Conservation (phyloP, 2,329 filamentous ascomycete genomes). For the Fusarium begoniae region DNA sequence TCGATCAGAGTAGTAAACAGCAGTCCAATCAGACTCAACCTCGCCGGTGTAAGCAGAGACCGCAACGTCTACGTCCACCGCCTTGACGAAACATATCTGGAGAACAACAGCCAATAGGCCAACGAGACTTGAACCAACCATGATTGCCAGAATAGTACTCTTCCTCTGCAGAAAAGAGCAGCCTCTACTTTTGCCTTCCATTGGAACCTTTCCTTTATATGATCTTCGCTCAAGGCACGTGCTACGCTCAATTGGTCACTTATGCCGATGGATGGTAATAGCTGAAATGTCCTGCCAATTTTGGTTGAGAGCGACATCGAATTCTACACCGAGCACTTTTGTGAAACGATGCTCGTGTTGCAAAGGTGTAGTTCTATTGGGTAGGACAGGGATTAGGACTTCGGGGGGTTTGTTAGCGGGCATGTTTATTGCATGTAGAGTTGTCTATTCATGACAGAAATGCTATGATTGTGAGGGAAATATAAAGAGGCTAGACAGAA, state of each 20-base stretch:
- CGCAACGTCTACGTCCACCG: conserved; percentile 41
- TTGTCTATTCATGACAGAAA: not conserved
- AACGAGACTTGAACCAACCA: conserved; percentile 33
- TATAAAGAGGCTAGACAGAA: not conserved
- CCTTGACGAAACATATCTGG: conserved; percentile 27
- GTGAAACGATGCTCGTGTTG: conserved; percentile 26
- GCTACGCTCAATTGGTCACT: conserved; percentile 12
- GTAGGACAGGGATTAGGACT: not conserved
- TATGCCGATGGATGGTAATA: conserved; percentile 7
- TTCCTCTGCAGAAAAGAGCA: not conserved
- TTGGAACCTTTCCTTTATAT: conserved; percentile 26
- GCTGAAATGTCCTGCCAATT: conserved; percentile 11
- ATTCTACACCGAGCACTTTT: conserved; percentile 21
- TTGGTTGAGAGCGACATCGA: not conserved
- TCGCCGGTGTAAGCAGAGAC: conserved; percentile 48
- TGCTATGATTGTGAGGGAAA: not conserved
- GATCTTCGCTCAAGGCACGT: conserved; percentile 7
- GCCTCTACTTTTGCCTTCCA: not conserved
- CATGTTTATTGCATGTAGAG: conserved; percentile 16
- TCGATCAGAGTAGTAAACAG: conserved; percentile 50
- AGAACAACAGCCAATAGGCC: conserved; percentile 29
- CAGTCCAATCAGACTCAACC: conserved; percentile 54
- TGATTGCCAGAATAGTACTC: conserved; percentile 21
- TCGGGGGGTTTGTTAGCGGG: conserved; percentile 6
- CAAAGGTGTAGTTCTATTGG: conserved; percentile 30